Percentiles rank a stretch among this genome's conserved stretches.
phyloP scores from a whole-genome alignment of 1,284 basidiomycete species.

The Apiotrichum veenhuisii region DNA sequence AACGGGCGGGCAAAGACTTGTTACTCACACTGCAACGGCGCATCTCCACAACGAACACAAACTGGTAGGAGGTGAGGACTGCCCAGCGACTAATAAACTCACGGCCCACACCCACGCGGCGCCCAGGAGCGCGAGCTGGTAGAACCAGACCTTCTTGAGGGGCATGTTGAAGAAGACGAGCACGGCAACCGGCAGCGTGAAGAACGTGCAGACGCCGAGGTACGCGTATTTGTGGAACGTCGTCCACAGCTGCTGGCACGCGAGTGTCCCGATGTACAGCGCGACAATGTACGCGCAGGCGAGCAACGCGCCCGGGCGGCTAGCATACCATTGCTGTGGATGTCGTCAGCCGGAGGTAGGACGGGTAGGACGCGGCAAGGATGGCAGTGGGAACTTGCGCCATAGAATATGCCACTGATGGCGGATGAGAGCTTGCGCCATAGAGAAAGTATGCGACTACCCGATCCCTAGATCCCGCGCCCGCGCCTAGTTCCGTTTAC shows the following conservation, averaged over 20 bases:
- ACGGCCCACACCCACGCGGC: slow-evolving; percentile 42
- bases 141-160: slow-evolving; percentile 19
- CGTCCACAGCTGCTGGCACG: background rate
- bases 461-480: too few relatives aligned
- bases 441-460: too few relatives aligned
- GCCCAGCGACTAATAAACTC: too few relatives aligned
- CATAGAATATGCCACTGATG: too few relatives aligned
- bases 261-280: background rate
- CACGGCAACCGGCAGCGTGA: slow-evolving; percentile 39
- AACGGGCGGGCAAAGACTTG: background rate
- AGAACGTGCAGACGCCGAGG: slow-evolving; percentile 34
- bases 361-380: too few relatives aligned
- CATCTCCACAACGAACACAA: slow-evolving; percentile 41
- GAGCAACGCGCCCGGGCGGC: background rate
- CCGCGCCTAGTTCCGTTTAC: too few relatives aligned
- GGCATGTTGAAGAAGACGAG: slow-evolving; percentile 36
- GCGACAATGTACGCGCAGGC: background rate
- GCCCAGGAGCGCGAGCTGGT: slow-evolving; percentile 38
- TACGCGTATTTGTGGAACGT: slow-evolving; percentile 26
- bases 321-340: slow-evolving; percentile 1
- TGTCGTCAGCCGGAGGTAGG: background rate
- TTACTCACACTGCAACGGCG: background rate
- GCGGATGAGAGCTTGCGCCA: too few relatives aligned
- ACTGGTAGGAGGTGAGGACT: too few relatives aligned
- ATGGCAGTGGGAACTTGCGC: too few relatives aligned